phyloP scores from a whole-genome alignment of 208 protist species.

The Trypanosoma grayi region DNA sequence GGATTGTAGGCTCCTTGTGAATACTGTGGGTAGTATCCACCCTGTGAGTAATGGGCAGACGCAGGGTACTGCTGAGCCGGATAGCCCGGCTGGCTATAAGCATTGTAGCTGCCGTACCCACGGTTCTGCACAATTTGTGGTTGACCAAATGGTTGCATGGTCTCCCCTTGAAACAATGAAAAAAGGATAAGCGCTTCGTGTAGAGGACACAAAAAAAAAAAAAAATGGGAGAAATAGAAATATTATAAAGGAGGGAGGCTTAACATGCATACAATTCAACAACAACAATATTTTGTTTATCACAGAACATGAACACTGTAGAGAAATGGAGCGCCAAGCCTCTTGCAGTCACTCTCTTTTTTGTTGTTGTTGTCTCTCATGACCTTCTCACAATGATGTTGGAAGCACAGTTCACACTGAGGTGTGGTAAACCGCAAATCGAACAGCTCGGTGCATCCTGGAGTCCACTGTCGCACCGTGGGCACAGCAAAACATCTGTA shows the following conservation, averaged over 20 bases:
- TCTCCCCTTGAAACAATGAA: constrained; percentile 13
- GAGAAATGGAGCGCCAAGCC: too few relatives aligned
- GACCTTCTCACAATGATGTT: not conserved
- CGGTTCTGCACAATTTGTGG: constrained; percentile 24
- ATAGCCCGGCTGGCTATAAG: constrained; percentile 31
- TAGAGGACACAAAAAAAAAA: not conserved
- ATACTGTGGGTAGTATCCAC: constrained; percentile 26
- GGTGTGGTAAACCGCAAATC: constrained; percentile 44
- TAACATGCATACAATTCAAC: too few relatives aligned
- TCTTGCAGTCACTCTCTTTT: too few relatives aligned
- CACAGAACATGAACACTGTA: too few relatives aligned
- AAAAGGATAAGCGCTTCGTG: not conserved
- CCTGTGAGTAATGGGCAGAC: constrained; percentile 21
- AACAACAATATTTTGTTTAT: too few relatives aligned
- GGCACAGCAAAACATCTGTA: constrained; percentile 62
- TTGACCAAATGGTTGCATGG: constrained; percentile 29
- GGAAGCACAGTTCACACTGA: constrained; percentile 31
- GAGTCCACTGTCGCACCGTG: constrained; percentile 39
- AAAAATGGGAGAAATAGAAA: not conserved
- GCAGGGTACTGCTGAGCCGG: constrained; percentile 17
- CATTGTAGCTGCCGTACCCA: constrained; percentile 29
- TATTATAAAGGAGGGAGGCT: too few relatives aligned
- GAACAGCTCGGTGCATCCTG: constrained; percentile 39
- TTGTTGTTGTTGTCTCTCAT: too few relatives aligned
- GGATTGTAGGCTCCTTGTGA: constrained; percentile 24